Evolutionary conservation across 495 filamentous ascomycete genomes (phyloP), one percentile per base, ranked within the genome.

Genomic region (Neurospora africana): DNA sequence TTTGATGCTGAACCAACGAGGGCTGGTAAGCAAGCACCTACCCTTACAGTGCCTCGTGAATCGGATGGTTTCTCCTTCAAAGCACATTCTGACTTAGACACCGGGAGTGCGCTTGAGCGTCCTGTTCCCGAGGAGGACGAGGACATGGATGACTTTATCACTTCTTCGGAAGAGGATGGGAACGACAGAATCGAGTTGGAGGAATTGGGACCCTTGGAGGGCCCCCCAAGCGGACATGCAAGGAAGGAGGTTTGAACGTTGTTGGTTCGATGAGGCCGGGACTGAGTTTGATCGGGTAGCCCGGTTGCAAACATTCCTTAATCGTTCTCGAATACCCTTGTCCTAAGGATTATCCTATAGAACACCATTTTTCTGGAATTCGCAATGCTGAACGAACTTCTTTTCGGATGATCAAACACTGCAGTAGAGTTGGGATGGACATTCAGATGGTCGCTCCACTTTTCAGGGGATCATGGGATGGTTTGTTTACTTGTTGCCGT

Each of bases 91-190:
- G 53, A 65, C 30, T 7, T 15, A 10, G 53, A 65, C 6, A 19
- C 27, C 11, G 53, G 53, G 53, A 65, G 53, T 65, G 53, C 35
- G 13, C 53, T 33, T 33, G 53, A 33, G 53, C 53, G 53, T 17
- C 27, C 53, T 7, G 53, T 65, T 9, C 53, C 23, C 47, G 74
- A 76, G 43, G 70, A 74, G 35, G 40, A 72, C 9, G 76, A 76
- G 41, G 68, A 53, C 7, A 70, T 70, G 27, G 76, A 72, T 37
- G 77, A 80, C 70, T 73, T 72, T 69, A 69, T 73, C 15, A 75
- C 75, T 36, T 71, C 76, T 21, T 75, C 71, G 73, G 70, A 74
- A 9, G 33, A 73, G 7, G 53, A 33, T 19, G 53, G 27, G 15
- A 17, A 65, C 15, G 27, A 65, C 53, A 30, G 53, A 5, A 65